Conservation (phyloP, 129 eudicot species). For the Arctium minus region DNA sequence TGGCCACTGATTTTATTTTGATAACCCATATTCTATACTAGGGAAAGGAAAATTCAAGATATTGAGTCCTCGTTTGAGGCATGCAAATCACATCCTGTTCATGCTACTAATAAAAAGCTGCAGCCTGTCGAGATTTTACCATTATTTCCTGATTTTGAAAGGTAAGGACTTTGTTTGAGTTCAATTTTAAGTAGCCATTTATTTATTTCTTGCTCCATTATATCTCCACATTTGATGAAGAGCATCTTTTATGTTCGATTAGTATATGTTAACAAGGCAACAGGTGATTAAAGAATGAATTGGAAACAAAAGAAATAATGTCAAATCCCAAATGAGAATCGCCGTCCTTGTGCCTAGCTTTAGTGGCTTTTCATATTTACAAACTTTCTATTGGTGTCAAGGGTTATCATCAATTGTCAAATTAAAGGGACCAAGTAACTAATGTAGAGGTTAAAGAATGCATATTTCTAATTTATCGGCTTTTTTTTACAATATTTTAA, state of each 20-base stretch:
- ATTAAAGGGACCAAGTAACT: neutral
- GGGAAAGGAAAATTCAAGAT: slow-evolving; percentile 72
- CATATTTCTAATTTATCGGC: neutral
- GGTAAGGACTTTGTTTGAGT: slow-evolving; percentile 36
- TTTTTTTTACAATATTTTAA: neutral
- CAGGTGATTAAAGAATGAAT: neutral
- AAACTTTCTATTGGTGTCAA: neutral
- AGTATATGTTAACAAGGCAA: neutral
- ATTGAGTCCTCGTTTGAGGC: slow-evolving; percentile 79
- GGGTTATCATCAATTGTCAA: neutral
- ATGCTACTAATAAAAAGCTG: slow-evolving; percentile 60
- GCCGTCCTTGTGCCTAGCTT: neutral
- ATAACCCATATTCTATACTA: slow-evolving; percentile 11
- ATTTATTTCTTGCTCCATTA: neutral
- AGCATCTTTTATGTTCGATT: neutral
- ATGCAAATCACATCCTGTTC: slow-evolving; percentile 72
- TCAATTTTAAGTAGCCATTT: neutral
- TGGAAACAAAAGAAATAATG: neutral
- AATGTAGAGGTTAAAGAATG: neutral
- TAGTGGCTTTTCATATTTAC: no score
- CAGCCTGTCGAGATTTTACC: slow-evolving; percentile 70
- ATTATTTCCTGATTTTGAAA: slow-evolving; percentile 73
- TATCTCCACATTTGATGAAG: neutral
- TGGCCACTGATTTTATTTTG: slow-evolving; percentile 1
- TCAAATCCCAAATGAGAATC: neutral